phyloP scores from a whole-genome alignment of 345 rosid genomes.

The Lepidium didymum region DNA sequence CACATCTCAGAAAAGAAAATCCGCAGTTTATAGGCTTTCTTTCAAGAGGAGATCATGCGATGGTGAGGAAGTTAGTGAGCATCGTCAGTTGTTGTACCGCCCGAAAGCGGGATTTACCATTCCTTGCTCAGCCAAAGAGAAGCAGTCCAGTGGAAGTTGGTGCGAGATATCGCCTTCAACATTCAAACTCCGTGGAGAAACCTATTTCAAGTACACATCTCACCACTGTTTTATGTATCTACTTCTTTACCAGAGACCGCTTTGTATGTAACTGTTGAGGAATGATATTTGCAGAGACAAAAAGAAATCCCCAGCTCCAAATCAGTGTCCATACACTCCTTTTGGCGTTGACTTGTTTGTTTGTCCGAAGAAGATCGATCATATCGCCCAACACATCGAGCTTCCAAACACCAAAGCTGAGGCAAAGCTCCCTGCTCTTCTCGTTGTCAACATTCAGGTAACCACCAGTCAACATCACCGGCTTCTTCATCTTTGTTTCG shows the following conservation, averaged over 20 bases:
- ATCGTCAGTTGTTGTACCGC: slow-evolving; percentile 42
- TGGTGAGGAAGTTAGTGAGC: slow-evolving; percentile 44
- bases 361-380: slow-evolving; percentile 78
- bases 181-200: slow-evolving; percentile 64
- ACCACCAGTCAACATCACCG: neutral
- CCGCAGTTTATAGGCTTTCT: slow-evolving; percentile 49
- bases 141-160: slow-evolving; percentile 53
- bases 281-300: slow-evolving; percentile 59
- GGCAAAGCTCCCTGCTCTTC: slow-evolving; percentile 66
- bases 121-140: slow-evolving; percentile 46
- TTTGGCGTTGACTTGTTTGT: slow-evolving; percentile 74
- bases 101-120: slow-evolving; percentile 61
- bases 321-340: slow-evolving; percentile 53
- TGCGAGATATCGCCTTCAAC: slow-evolving; percentile 58
- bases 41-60: slow-evolving; percentile 60
- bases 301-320: slow-evolving; percentile 62
- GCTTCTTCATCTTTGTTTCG: neutral
- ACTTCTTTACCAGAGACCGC: neutral
- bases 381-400: slow-evolving; percentile 83
- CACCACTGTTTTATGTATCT: neutral
- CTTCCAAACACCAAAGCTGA: slow-evolving; percentile 64
- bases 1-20: slow-evolving; percentile 39
- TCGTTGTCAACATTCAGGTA: slow-evolving; percentile 93
- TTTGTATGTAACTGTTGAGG: neutral
- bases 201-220: slow-evolving; percentile 48